Conservation (phyloP, 140 eudicot genomes). For the Senecio squalidus region DNA sequence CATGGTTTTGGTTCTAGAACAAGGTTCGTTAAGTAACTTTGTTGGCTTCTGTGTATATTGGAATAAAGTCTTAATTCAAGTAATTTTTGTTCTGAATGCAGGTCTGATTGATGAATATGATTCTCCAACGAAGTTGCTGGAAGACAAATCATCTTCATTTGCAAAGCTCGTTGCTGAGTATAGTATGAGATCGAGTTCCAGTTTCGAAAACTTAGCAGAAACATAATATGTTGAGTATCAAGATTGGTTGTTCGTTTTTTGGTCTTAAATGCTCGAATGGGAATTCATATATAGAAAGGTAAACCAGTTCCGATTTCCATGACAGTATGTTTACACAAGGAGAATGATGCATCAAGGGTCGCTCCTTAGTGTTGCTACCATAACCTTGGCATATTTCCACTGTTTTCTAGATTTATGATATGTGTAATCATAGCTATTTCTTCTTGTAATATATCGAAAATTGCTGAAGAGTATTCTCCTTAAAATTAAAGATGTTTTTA, state of each 20-base stretch:
- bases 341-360: neutral
- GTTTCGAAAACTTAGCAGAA: conserved; percentile 16
- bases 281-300: too few relatives aligned
- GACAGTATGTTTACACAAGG: neutral
- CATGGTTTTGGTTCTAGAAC: conserved; percentile 55
- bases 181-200: conserved; percentile 60
- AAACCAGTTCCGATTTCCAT: neutral
- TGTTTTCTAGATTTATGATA: neutral
- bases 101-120: conserved; percentile 72
- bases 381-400: neutral
- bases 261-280: neutral
- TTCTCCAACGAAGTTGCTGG: conserved; percentile 58
- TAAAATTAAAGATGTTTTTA: too few relatives aligned
- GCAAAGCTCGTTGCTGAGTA: conserved; percentile 88
- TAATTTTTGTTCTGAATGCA: conserved; percentile 20
- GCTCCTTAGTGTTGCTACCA: neutral
- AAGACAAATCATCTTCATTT: conserved; percentile 58
- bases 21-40: conserved; percentile 42
- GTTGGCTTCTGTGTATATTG: neutral
- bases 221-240: neutral
- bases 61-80: neutral
- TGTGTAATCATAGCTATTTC: too few relatives aligned
- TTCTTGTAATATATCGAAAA: too few relatives aligned
- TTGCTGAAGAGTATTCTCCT: too few relatives aligned
- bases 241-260: neutral